phyloP scores from a whole-genome alignment of 805 yeast genomes.

The Helenozyma baotianmanensis region DNA sequence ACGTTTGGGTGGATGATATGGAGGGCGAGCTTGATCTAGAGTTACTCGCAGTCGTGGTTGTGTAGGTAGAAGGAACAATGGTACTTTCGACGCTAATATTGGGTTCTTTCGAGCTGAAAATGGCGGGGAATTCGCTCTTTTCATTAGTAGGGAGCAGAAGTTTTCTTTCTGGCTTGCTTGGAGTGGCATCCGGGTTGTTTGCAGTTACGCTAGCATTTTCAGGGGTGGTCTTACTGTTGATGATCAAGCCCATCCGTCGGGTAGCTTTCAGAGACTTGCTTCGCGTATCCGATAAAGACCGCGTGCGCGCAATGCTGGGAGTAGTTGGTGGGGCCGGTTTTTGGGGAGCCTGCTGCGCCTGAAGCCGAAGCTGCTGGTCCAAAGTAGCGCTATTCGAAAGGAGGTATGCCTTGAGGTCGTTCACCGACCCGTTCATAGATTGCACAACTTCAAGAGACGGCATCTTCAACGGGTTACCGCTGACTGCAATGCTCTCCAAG shows the following conservation, averaged over 20 bases:
- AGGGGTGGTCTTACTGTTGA: slow-evolving; percentile 32
- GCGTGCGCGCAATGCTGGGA: slow-evolving; percentile 21
- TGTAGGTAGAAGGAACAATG: slow-evolving; percentile 1
- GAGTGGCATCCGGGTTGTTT: slow-evolving; percentile 5
- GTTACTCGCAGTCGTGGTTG: slow-evolving; percentile 3
- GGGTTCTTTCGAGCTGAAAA: background rate
- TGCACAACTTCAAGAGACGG: slow-evolving; percentile 38
- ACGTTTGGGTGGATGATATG: background rate
- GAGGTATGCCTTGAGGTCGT: slow-evolving; percentile 36
- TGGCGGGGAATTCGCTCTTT: slow-evolving; percentile 1
- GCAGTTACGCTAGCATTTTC: slow-evolving; percentile 2
- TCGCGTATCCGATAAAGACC: slow-evolving; percentile 35
- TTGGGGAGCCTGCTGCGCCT: slow-evolving; percentile 13
- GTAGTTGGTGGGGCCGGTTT: slow-evolving; percentile 7
- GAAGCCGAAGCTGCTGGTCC: slow-evolving; percentile 15
- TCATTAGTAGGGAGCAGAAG: slow-evolving; percentile 8
- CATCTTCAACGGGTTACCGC: slow-evolving; percentile 54
- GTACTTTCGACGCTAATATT: background rate
- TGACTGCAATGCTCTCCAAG: slow-evolving; percentile 56
- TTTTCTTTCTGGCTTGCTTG: slow-evolving; percentile 14
- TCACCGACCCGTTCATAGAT: slow-evolving; percentile 43
- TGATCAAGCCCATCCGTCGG: slow-evolving; percentile 71
- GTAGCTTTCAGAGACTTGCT: slow-evolving; percentile 57
- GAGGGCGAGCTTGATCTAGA: slow-evolving; percentile 10
- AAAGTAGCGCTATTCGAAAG: slow-evolving; percentile 28